Evolutionary conservation across 192 early-diverging fungal genomes (phyloP), one percentile per base, ranked within the genome.

Genomic region (Mortierella claussenii): DNA sequence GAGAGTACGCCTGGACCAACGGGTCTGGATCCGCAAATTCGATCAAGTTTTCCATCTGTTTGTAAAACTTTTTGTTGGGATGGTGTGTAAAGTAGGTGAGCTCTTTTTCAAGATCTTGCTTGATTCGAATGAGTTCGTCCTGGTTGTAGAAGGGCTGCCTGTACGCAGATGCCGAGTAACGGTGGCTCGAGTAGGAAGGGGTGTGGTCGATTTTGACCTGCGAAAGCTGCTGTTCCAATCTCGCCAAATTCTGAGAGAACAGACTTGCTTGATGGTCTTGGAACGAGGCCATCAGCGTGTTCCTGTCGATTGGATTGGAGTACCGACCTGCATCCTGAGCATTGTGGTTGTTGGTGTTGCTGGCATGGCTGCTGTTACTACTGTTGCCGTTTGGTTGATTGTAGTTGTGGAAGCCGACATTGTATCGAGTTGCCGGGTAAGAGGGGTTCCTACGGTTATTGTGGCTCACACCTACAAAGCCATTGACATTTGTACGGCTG

Each of bases 71-170:
- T 18, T 65, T 62, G 33, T 65, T 57, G 3, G 15, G 5, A 13
- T 32, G 63, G 63, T 64, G 57, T 6, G 63, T 60, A 20, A 75
- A 66, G 21, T 66, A 44, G 6, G 4, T 23, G 32, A 60, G 60
- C 33, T 75, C 57, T 1, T 40, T 18, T 26, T 27, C 21, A 24
- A 75, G 70, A 3, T 46, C 32, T 2, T 1, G 18, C n/a, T 56
- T 57, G 5, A n/a, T 53, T 10, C 15, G 32, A 13, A 45, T 27
- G 4, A 69, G 56, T 3, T 69, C 67, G 1, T 0, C n/a, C n/a
- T n/a, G n/a, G n/a, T n/a, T n/a, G n/a, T n/a, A n/a, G n/a, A n/a
- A n/a, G n/a, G n/a, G n/a, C n/a, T n/a, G n/a, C n/a, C n/a, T n/a
- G n/a, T n/a, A n/a, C n/a, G n/a, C n/a, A n/a, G n/a, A n/a, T n/a